A percentile compares a stretch with the other conserved stretches of the same genome.
Conservation (phyloP, 768 basidiomycete species). For the Rhodotorula diobovata region DNA sequence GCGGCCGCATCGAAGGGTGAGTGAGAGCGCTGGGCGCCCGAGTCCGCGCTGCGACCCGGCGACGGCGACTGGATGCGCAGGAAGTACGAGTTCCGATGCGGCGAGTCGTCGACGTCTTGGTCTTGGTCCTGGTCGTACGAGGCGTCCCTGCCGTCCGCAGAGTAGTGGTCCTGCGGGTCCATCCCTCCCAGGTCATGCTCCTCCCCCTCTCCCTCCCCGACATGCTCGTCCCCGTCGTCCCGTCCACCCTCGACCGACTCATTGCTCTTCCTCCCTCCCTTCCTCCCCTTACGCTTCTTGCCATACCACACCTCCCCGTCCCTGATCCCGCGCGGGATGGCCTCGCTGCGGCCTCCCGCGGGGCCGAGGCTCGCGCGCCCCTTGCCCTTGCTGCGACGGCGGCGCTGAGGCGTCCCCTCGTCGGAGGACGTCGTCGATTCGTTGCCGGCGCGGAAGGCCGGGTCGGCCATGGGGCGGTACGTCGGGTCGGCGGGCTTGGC, state of each 20-base stretch:
- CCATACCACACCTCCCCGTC: slow-evolving; percentile 35
- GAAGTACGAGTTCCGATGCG: slow-evolving; percentile 22
- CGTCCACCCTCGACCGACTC: not conserved
- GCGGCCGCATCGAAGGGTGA: slow-evolving; percentile 8
- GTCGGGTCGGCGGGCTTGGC: slow-evolving; percentile 16
- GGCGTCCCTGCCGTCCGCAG: not conserved
- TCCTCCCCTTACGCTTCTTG: slow-evolving; percentile 29
- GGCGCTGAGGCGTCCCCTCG: not conserved
- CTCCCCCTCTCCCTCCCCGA: slow-evolving; percentile 7
- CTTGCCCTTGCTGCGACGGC: slow-evolving; percentile 26
- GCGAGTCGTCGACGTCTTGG: slow-evolving; percentile 9
- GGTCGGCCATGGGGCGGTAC: slow-evolving; percentile 13
- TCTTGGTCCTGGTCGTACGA: slow-evolving; percentile 3
- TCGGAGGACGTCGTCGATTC: slow-evolving; percentile 13
- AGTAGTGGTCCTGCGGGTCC: slow-evolving; percentile 12
- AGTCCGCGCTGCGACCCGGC: not conserved
- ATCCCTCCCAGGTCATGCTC: slow-evolving; percentile 19
- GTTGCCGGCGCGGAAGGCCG: slow-evolving; percentile 19
- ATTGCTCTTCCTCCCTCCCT: slow-evolving; percentile 3
- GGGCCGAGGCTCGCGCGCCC: not conserved
- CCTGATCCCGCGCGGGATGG: slow-evolving; percentile 27
- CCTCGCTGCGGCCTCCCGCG: not conserved
- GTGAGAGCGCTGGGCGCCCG: not conserved
- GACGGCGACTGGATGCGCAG: slow-evolving; percentile 35
- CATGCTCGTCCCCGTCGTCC: not conserved